phyloP scores from a whole-genome alignment of 2,329 filamentous ascomycete species.

The Xylaria sp. region DNA sequence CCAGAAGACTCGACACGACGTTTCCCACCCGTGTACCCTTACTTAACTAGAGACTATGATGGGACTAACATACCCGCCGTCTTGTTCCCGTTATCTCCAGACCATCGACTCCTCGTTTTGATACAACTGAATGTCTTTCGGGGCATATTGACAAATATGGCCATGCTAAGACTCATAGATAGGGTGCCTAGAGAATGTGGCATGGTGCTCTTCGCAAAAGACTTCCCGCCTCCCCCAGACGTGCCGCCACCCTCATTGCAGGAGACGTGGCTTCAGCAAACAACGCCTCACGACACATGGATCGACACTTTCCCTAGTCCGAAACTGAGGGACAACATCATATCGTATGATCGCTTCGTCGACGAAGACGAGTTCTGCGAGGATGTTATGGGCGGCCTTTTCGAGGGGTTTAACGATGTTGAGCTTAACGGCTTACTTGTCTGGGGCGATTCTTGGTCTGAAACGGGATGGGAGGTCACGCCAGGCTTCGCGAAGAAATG shows the following conservation, averaged over 20 bases:
- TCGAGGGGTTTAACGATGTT: slow-evolving; percentile 44
- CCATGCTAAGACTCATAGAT: slow-evolving; percentile 38
- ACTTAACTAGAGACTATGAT: slow-evolving; percentile 26
- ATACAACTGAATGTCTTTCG: slow-evolving; percentile 43
- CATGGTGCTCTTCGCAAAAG: slow-evolving; percentile 36
- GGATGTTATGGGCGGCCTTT: slow-evolving; percentile 46
- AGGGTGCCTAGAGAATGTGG: slow-evolving; percentile 42
- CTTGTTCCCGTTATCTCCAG: slow-evolving; percentile 41
- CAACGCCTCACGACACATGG: slow-evolving; percentile 44
- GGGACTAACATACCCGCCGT: slow-evolving; percentile 26
- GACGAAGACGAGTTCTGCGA: slow-evolving; percentile 47
- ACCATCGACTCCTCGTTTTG: slow-evolving; percentile 42
- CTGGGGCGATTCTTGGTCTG: slow-evolving; percentile 51
- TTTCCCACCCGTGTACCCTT: slow-evolving; percentile 40
- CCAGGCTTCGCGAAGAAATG: slow-evolving; percentile 51
- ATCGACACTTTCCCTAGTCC: slow-evolving; percentile 45
- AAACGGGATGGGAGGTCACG: slow-evolving; percentile 53
- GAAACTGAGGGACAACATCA: slow-evolving; percentile 47
- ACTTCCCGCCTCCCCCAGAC: slow-evolving; percentile 34
- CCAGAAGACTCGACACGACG: slow-evolving; percentile 8
- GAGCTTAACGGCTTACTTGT: slow-evolving; percentile 48
- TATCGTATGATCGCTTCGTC: slow-evolving; percentile 36
- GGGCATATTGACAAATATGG: slow-evolving; percentile 41
- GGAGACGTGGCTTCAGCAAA: slow-evolving; percentile 44
- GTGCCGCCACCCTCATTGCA: slow-evolving; percentile 40